These are phyloP conservation scores for Diplodia intermedia DNA, from an alignment of 2,329 filamentous ascomycete genomes.

Conservation along the genomic window DNA sequence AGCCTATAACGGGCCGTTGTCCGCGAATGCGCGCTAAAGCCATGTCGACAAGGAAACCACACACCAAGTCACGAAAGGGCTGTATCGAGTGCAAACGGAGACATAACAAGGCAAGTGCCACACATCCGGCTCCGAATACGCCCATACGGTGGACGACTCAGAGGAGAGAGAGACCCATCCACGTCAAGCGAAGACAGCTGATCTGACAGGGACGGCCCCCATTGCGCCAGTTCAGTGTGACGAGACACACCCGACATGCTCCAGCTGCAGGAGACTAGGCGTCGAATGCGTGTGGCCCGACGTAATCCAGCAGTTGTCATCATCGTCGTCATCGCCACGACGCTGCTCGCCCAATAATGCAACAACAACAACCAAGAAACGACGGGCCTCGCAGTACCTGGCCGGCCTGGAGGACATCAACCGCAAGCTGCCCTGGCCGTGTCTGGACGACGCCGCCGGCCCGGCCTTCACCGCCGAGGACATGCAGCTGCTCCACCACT, in stretches of 20 bases:
- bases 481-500: slow-evolving; percentile 9
- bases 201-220: neutral
- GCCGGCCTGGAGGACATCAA: neutral
- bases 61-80: neutral
- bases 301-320: neutral
- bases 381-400: too few relatives aligned
- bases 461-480: slow-evolving; percentile 3
- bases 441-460: neutral
- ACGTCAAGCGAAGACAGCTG: neutral
- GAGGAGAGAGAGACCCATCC: too few relatives aligned
- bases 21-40: too few relatives aligned
- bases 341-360: too few relatives aligned
- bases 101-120: neutral
- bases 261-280: neutral
- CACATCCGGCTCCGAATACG: too few relatives aligned
- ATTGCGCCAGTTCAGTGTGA: neutral
- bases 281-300: neutral
- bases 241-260: neutral
- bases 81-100: slow-evolving; percentile 4
- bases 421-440: neutral
- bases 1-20: too few relatives aligned
- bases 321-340: too few relatives aligned
- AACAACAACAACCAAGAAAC: neutral
- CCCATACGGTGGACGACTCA: neutral
- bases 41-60: neutral